These are phyloP conservation scores for Arthrinium puccinioides DNA, from an alignment of 2,329 filamentous ascomycete genomes.

Conservation along the genomic window DNA sequence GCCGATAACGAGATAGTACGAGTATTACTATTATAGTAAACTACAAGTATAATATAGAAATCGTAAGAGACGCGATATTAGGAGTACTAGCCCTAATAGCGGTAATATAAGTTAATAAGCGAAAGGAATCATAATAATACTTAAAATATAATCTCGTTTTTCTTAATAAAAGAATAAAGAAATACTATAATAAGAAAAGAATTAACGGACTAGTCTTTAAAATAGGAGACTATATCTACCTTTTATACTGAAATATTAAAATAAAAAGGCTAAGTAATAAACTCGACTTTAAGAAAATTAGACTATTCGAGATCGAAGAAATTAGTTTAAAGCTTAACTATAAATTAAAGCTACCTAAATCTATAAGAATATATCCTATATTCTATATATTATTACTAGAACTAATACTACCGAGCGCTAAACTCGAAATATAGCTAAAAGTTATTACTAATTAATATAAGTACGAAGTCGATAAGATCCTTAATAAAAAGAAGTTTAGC, in stretches of 20 bases:
- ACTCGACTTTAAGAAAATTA: slow-evolving; percentile 3
- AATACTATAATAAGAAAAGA: neutral
- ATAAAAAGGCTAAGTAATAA: neutral
- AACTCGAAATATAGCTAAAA: too few relatives aligned
- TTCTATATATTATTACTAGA: neutral
- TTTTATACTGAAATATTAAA: slow-evolving; percentile 1
- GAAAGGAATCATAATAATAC: neutral
- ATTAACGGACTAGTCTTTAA: neutral
- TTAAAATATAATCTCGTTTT: neutral
- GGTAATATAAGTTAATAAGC: neutral
- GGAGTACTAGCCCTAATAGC: neutral
- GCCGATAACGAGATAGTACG: slow-evolving; percentile 1
- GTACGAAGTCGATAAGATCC: neutral
- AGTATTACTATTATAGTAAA: slow-evolving; percentile 1
- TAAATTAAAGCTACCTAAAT: neutral
- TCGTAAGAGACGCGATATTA: neutral
- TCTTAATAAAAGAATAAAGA: neutral
- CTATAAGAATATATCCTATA: slow-evolving; percentile 1
- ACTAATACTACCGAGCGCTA: neutral
- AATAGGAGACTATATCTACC: neutral
- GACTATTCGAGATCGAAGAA: slow-evolving; percentile 1
- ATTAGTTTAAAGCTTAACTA: slow-evolving; percentile 1
- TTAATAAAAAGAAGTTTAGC: neutral
- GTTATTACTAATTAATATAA: neutral
- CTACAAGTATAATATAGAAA: neutral